These are phyloP conservation scores for Bacidia gigantensis DNA, from an alignment of 495 filamentous ascomycete genomes.

Conservation along the genomic window DNA sequence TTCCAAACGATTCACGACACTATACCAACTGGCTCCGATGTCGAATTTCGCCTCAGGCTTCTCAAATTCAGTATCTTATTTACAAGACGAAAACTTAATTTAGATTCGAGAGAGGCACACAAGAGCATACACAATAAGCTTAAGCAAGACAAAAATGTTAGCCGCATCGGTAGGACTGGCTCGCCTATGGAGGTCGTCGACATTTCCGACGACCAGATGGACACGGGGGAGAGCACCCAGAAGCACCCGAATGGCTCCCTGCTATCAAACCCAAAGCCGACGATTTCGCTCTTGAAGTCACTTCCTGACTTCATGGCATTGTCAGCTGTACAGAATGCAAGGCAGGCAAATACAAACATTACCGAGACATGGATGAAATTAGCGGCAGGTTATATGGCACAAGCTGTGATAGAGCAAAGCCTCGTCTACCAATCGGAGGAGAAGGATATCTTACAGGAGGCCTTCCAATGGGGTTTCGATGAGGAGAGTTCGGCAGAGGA, in stretches of 20 bases:
- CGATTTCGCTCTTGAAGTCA: constrained; percentile 27
- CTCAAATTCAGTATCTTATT: constrained; percentile 25
- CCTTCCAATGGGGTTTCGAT: constrained; percentile 25
- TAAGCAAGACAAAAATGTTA: background rate
- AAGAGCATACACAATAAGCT: constrained; percentile 1
- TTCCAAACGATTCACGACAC: constrained; percentile 22
- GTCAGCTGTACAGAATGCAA: constrained; percentile 23
- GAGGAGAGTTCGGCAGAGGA: constrained; percentile 8
- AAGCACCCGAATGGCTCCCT: too few species aligned
- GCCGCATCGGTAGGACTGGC: background rate
- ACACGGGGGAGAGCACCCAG: too few species aligned
- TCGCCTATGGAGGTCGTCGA: background rate
- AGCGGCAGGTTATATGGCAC: constrained; percentile 34
- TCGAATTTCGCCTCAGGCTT: constrained; percentile 23
- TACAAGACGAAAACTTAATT: constrained; percentile 15
- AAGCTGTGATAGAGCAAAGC: constrained; percentile 37
- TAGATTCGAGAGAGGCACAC: background rate
- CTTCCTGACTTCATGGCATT: constrained; percentile 35
- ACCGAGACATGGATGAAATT: constrained; percentile 29
- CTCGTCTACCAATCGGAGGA: constrained; percentile 20
- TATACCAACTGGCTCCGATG: constrained; percentile 6
- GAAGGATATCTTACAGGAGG: constrained; percentile 16
- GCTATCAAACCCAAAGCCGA: constrained; percentile 1
- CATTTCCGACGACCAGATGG: background rate
- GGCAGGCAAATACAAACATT: constrained; percentile 8